Evolutionary conservation across 768 basidiomycete species (phyloP).

Genomic region (Coprinopsis marcescibilis): DNA sequence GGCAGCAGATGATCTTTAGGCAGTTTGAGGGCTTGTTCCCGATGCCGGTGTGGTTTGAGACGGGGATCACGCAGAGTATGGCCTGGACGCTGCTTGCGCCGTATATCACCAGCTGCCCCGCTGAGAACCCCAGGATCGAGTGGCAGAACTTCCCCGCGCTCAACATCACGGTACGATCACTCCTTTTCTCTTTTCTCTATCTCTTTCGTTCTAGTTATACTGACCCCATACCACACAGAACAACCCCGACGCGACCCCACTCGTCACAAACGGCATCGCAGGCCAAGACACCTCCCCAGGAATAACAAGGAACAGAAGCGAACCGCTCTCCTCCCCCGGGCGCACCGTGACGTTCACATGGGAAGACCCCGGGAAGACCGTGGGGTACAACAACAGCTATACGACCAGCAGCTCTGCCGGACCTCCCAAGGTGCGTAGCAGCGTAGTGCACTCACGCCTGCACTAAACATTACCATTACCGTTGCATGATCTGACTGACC

Average conservation of each 20-base stretch:
- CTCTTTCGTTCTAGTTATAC: background rate
- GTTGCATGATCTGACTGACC: background rate
- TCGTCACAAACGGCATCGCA: slow-evolving; percentile 16
- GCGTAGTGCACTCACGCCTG: too few relatives aligned
- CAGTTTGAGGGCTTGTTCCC: slow-evolving; percentile 59
- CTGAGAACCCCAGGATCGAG: slow-evolving; percentile 42
- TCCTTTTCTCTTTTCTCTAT: slow-evolving; percentile 4
- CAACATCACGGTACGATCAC: slow-evolving; percentile 35
- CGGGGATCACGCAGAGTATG: slow-evolving; percentile 57
- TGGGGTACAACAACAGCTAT: slow-evolving; percentile 46
- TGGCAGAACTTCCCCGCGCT: slow-evolving; percentile 55
- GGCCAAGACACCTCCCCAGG: slow-evolving; percentile 39
- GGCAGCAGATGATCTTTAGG: slow-evolving; percentile 63
- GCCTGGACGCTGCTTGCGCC: slow-evolving; percentile 56
- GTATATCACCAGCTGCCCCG: slow-evolving; percentile 47
- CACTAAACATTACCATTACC: background rate
- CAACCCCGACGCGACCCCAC: slow-evolving; percentile 20
- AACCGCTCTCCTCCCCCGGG: slow-evolving; percentile 40
- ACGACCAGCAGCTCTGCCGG: slow-evolving; percentile 44
- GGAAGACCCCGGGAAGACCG: slow-evolving; percentile 49
- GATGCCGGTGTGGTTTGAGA: slow-evolving; percentile 51
- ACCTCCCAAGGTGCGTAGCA: slow-evolving; percentile 31
- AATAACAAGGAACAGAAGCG: slow-evolving; percentile 48
- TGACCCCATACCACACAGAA: slow-evolving; percentile 13
- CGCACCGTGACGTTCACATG: slow-evolving; percentile 42